phyloP scores from a whole-genome alignment of 208 protist species.

The Leishmania aethiopica region DNA sequence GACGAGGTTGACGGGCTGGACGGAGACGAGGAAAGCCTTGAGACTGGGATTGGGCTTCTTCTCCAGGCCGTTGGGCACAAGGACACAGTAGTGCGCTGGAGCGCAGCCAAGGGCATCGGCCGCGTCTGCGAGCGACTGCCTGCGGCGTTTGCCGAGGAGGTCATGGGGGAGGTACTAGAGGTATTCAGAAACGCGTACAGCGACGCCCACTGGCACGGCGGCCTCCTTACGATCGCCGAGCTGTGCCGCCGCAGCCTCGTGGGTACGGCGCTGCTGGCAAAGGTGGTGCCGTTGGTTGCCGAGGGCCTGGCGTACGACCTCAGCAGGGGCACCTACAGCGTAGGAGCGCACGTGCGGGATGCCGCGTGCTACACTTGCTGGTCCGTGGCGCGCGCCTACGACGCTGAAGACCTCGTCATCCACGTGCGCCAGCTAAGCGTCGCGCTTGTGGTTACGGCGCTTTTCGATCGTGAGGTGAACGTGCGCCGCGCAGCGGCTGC shows the following conservation, averaged over 20 bases:
- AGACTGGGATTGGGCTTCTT: conserved; percentile 77
- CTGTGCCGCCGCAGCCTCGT: conserved; percentile 95
- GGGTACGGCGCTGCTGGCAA: conserved; percentile 69
- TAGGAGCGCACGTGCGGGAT: conserved; percentile 98
- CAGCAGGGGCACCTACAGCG: conserved; percentile 93
- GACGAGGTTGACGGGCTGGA: conserved; percentile 47
- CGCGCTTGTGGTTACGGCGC: conserved; percentile 75
- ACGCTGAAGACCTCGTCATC: conserved; percentile 77
- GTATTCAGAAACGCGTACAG: conserved; percentile 66
- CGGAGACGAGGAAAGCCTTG: conserved; percentile 70
- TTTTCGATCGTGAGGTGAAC: conserved; percentile 94
- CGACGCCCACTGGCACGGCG: conserved; percentile 95
- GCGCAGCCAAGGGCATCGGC: conserved; percentile 96
- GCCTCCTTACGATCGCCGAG: conserved; percentile 96
- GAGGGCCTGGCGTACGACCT: conserved; percentile 94
- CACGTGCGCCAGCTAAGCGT: conserved; percentile 83
- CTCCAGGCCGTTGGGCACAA: conserved; percentile 79
- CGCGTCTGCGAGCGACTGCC: conserved; percentile 94
- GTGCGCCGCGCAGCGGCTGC: conserved; percentile 92
- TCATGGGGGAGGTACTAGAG: conserved; percentile 85
- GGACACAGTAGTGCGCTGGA: conserved; percentile 97
- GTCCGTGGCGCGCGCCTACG: conserved; percentile 98
- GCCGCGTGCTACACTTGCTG: conserved; percentile 98
- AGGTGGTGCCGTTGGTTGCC: conserved; percentile 78
- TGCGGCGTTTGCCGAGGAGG: conserved; percentile 85